A percentile compares a stretch with the other conserved stretches of the same genome.
phyloP scores from a whole-genome alignment of 306 rosid genomes.

The Crataegus laevigata region DNA sequence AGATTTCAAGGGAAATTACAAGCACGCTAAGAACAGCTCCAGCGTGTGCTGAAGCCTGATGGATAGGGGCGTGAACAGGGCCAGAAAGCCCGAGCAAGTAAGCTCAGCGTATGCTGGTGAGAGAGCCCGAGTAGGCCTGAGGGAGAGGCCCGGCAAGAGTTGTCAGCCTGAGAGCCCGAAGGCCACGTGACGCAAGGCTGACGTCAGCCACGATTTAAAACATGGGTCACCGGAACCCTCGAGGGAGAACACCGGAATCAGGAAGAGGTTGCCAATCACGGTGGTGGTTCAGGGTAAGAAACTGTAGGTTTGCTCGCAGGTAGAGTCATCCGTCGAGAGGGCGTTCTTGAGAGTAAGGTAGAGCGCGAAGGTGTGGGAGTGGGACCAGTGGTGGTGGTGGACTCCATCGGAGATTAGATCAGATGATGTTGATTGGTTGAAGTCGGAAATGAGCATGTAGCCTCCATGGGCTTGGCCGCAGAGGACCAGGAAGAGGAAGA shows the following conservation, averaged over 20 bases:
- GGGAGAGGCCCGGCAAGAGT: no score
- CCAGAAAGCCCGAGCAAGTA: no score
- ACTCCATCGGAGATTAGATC: slow-evolving; percentile 65
- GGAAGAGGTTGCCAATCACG: slow-evolving; percentile 47
- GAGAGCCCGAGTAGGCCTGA: no score
- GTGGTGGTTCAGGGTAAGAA: slow-evolving; percentile 71
- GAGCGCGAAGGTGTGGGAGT: neutral
- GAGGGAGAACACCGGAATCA: neutral
- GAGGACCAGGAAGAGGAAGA: slow-evolving; percentile 31
- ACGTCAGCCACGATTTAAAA: no score
- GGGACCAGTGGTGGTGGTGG: neutral
- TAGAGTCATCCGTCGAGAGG: slow-evolving; percentile 24
- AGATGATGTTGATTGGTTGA: neutral
- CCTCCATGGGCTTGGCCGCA: slow-evolving; percentile 31
- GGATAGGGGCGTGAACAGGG: no score
- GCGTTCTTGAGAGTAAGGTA: slow-evolving; percentile 1
- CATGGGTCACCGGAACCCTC: no score
- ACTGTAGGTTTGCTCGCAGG: slow-evolving; percentile 78
- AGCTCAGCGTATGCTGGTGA: no score
- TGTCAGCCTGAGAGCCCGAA: no score
- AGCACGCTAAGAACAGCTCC: no score
- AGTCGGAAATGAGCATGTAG: slow-evolving; percentile 10
- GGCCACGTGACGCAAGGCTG: no score
- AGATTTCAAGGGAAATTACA: no score
- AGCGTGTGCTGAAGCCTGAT: no score